Conservation (phyloP, 2,329 filamentous ascomycete genomes). For the Colletotrichum higginsianum region DNA sequence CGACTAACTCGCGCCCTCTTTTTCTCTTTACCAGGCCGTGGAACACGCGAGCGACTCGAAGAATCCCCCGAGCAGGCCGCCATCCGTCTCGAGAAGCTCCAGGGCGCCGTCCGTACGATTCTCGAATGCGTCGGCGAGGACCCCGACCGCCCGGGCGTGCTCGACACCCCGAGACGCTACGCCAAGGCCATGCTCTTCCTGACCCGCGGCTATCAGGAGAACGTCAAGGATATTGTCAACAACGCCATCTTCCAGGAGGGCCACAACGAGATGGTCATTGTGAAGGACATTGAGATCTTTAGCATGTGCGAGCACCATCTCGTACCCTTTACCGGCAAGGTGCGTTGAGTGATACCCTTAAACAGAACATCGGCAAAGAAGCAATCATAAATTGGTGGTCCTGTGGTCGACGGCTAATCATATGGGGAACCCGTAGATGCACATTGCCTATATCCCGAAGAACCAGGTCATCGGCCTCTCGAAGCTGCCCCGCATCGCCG, state of each 20-base stretch:
- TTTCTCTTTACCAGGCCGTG: conserved; percentile 61
- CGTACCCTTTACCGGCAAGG: conserved; percentile 96
- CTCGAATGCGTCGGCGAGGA: conserved; percentile 80
- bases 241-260: conserved; percentile 95
- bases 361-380: no score
- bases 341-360: conserved; percentile 53
- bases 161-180: conserved; percentile 85
- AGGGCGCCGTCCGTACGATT: conserved; percentile 74
- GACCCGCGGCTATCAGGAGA: conserved; percentile 97
- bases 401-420: conserved; percentile 1
- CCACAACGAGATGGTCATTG: conserved; percentile 97
- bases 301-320: conserved; percentile 97
- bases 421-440: conserved; percentile 76
- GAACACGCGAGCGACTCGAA: conserved; percentile 75
- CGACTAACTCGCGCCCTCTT: conserved; percentile 41
- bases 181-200: conserved; percentile 97
- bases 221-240: conserved; percentile 92
- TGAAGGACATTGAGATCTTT: conserved; percentile 97
- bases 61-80: conserved; percentile 67
- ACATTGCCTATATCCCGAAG: conserved; percentile 97
- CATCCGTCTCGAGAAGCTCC: conserved; percentile 70
- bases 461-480: conserved; percentile 94
- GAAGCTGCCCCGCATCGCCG: conserved; percentile 94
- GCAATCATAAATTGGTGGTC: neutral
- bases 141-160: conserved; percentile 74